Evolutionary conservation across 2,329 filamentous ascomycete species (phyloP).

Genomic region (Sporothrix humicola): DNA sequence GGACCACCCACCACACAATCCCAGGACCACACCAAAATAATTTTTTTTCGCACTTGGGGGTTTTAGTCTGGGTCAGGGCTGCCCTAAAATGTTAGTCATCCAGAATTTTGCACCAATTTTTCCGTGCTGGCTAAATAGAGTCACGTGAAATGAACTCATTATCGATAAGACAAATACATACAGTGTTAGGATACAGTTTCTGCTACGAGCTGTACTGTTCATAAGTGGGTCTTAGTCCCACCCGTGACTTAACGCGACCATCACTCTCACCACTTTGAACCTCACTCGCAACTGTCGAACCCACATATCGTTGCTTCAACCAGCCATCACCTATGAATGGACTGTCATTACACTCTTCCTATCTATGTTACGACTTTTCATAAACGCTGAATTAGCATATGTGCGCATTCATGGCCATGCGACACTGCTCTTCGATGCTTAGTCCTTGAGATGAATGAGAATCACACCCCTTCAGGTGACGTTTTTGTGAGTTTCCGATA

Average conservation of each 20-base stretch:
- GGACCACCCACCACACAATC: conserved; percentile 28
- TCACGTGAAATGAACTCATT: not conserved
- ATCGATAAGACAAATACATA: not conserved
- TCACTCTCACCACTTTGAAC: conserved; percentile 8
- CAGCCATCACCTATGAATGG: not conserved
- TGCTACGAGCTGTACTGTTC: not conserved
- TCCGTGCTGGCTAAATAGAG: not conserved
- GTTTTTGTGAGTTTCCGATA: not conserved
- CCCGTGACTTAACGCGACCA: conserved; percentile 13
- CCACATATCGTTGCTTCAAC: not conserved
- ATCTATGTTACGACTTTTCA: not conserved
- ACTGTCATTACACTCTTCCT: not conserved
- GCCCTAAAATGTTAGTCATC: conserved; percentile 33
- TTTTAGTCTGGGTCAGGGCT: conserved; percentile 35
- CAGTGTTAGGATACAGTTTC: not conserved
- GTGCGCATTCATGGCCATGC: too few relatives aligned
- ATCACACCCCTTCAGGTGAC: not conserved
- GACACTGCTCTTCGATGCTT: too few relatives aligned
- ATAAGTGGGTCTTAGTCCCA: not conserved
- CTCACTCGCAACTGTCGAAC: not conserved
- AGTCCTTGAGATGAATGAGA: not conserved
- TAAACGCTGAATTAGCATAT: too few relatives aligned
- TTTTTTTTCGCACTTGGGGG: conserved; percentile 34
- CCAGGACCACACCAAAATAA: conserved; percentile 36
- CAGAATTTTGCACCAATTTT: conserved; percentile 2